Percentiles rank a stretch among this genome's conserved stretches.
Evolutionary conservation across 2,329 filamentous ascomycete species (phyloP).

Genomic region (Fusarium chlamydosporum): DNA sequence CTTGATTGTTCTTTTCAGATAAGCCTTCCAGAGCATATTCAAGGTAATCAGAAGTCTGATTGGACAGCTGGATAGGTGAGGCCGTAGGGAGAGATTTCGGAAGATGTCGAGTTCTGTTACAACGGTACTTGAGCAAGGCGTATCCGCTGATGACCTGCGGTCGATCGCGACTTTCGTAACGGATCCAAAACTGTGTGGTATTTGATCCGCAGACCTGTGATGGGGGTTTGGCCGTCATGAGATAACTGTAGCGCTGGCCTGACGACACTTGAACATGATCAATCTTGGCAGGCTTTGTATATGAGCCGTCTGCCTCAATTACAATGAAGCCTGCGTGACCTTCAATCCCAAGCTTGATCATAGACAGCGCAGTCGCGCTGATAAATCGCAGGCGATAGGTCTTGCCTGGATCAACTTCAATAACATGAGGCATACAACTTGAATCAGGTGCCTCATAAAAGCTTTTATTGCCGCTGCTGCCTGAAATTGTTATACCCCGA

Average conservation of each 20-base stretch:
- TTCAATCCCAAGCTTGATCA: slow-evolving; percentile 36
- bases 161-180: slow-evolving; percentile 37
- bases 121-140: slow-evolving; percentile 29
- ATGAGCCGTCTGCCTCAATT: slow-evolving; percentile 39
- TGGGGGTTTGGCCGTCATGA: neutral
- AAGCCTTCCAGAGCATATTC: slow-evolving; percentile 57
- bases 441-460: slow-evolving; percentile 24
- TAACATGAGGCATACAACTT: slow-evolving; percentile 32
- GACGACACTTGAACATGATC: slow-evolving; percentile 33
- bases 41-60: slow-evolving; percentile 57
- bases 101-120: neutral
- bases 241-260: slow-evolving; percentile 37
- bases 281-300: slow-evolving; percentile 16
- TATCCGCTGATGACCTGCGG: slow-evolving; percentile 29
- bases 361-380: slow-evolving; percentile 20
- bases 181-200: slow-evolving; percentile 29
- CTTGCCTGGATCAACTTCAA: slow-evolving; percentile 28
- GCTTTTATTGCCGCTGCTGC: slow-evolving; percentile 36
- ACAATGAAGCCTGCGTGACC: slow-evolving; percentile 13
- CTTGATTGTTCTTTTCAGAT: neutral
- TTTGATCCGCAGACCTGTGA: slow-evolving; percentile 6
- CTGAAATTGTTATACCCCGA: slow-evolving; percentile 50
- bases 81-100: slow-evolving; percentile 15
- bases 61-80: slow-evolving; percentile 53
- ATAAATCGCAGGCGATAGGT: slow-evolving; percentile 31